Evolutionary conservation across 148 eudicot species (phyloP).

Genomic region (Chenopodium album): DNA sequence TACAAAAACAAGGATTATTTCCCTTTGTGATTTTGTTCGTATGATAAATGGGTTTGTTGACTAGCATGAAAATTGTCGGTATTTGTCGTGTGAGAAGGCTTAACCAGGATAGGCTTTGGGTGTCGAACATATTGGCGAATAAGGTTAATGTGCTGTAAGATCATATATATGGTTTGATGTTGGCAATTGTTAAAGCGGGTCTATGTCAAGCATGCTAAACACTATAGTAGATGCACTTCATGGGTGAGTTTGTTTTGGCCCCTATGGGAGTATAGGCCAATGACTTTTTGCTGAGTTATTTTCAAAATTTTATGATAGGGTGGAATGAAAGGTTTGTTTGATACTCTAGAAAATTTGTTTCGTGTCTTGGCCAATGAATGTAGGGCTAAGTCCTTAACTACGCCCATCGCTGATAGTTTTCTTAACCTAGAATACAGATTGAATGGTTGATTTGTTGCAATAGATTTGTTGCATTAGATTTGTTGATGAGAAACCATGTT

Average conservation of each 20-base stretch:
- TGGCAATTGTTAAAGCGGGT: too few species aligned
- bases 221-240: background rate
- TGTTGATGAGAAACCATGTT: background rate
- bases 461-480: background rate
- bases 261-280: background rate
- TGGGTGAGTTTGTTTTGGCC: background rate
- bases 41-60: background rate
- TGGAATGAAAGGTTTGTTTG: background rate
- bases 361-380: background rate
- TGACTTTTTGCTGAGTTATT: background rate
- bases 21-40: background rate
- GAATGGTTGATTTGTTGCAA: too few species aligned
- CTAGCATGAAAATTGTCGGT: background rate
- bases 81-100: background rate
- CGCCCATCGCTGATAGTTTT: background rate
- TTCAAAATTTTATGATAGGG: background rate
- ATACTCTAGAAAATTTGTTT: background rate
- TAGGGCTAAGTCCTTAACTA: background rate
- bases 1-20: background rate
- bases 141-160: background rate
- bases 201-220: background rate
- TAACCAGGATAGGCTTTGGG: background rate
- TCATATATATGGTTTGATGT: background rate
- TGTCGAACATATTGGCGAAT: background rate
- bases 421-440: too few species aligned